A percentile compares a stretch with the other conserved stretches of the same genome.
phyloP scores from a whole-genome alignment of 371 early-diverging fungal species.

The Circinella umbellata region DNA sequence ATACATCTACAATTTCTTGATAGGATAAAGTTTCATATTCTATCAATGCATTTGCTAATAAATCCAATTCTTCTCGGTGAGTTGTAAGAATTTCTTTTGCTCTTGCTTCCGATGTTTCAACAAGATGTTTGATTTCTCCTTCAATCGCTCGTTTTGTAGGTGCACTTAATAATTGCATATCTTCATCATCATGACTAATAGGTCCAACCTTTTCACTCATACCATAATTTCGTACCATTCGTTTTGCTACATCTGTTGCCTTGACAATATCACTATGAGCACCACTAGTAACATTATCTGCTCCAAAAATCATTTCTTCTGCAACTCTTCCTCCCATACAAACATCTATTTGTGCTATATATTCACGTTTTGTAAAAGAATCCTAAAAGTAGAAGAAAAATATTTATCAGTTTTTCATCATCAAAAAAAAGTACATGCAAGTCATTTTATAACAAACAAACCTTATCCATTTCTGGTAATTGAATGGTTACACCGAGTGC shows the following conservation, averaged over 20 bases:
- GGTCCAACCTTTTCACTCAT: conserved; percentile 88
- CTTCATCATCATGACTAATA: conserved; percentile 62
- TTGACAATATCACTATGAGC: conserved; percentile 87
- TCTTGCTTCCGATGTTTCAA: conserved; percentile 54
- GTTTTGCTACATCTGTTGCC: conserved; percentile 85
- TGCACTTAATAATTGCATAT: conserved; percentile 66
- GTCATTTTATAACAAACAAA: conserved; percentile 2
- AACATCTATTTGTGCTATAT: conserved; percentile 87
- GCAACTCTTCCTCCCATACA: conserved; percentile 95
- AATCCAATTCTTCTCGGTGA: conserved; percentile 86
- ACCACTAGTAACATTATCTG: conserved; percentile 90
- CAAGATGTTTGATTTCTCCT: conserved; percentile 71
- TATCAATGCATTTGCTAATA: conserved; percentile 90
- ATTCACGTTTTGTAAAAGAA: conserved; percentile 77
- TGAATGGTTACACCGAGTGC: conserved; percentile 90
- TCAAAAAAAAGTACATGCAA: not conserved
- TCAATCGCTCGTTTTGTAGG: conserved; percentile 80
- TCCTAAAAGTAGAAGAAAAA: conserved; percentile 31
- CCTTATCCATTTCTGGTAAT: conserved; percentile 89
- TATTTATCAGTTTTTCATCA: not conserved
- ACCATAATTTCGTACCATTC: conserved; percentile 88
- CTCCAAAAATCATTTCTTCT: conserved; percentile 90
- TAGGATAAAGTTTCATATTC: conserved; percentile 88
- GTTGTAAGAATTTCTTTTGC: conserved; percentile 72
- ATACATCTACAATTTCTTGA: conserved; percentile 43